Base-by-base conservation (phyloP, 2,329 filamentous ascomycete genomes). In the Paraconiothyrium brasiliense region DNA sequence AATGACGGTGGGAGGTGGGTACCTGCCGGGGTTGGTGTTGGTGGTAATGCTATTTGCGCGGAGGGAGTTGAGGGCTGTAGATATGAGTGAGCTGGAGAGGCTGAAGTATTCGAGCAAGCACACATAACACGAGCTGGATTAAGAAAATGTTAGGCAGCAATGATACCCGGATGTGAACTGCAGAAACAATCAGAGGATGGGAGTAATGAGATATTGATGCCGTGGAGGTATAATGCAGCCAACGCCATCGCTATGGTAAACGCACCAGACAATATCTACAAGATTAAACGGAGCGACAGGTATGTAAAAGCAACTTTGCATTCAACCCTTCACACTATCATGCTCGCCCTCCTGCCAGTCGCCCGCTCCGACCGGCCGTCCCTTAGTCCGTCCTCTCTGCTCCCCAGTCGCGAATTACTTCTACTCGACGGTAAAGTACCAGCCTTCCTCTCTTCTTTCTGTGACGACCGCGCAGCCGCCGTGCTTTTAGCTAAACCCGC, bases 91-190 rank as follows among this genome's bases (percentile, higher is more conserved):
- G 71, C 77, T 94, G 68, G 81, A 84, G 52, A 81, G 78, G 57
- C 80, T 92, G 71, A 86, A 81, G 74, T 92, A 92, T 78, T 82
- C 84, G 57, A 90, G 87, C 72, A 92, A 90, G 72, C 89, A 90
- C 3, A 90, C 46, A 30, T 55, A 34, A 48, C 6, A 30, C 6
- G 27, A 30, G 27, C 27, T 30, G 27, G 6, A 30, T 4, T 30
- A 30, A 30, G 6, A 6, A 30, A 30, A 4, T 4, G 27, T 30
- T 39, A 49, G 55, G 44, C 22, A 27, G 51, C 44, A 43, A 22
- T 52, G 37, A 57, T 57, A 47, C 47, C 46, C 57, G 49, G 8
- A 9, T 9, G 37, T 51, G n/a, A 48, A 58, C 46, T 22, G 49
- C 35, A 9, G 44, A 27, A 4, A 44, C n/a, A 6, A 44, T 20